Base-by-base conservation (phyloP, 768 basidiomycete genomes). In the Filobasidium floriforme region DNA sequence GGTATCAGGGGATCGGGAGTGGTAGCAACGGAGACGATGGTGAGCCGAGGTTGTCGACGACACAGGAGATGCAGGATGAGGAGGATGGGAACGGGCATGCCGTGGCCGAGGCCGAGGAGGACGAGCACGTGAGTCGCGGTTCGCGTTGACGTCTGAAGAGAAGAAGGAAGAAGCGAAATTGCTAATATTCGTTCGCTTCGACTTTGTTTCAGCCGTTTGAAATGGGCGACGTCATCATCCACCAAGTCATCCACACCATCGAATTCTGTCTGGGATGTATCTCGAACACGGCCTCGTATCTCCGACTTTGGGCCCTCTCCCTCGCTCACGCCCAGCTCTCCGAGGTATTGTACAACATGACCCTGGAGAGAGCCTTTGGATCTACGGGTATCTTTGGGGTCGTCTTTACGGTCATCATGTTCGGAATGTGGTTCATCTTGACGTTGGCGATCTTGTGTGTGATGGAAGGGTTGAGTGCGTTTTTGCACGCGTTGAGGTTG, bases 211-310 rank as follows among this genome's bases (percentile, higher is more conserved):
- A 92, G 80, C 83, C 89, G 59, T 90, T 93, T 77, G 92, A 96
- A 74, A 90, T 97, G 79, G 82, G 92, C 75, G 96, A 99, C 79
- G 85, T 96, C 66, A 85, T 96, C 26, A 89, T 98, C 67, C 94
- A 99, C 80, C 96, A 99, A 79, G 83, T 96, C 68, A 99, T 99
- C 74, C 96, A 98, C 80, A 94, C 92, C 28, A 97, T 99, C 79
- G 96, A 99, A 81, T 99, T 98, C 80, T 99, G 96, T 77, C 86
- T 99, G 41, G 96, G 94, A 7, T 97, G 94, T 79, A 97, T 97
- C 74, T 98, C 94, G 69, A 94, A 97, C 79, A 98, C 94, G 73
- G 81, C 81, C 11, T 80, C 80, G 5, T 80, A 81, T 69, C 77
- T 80, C 11, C 80, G 94, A 76, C 83, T 99, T 44, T 98, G 94